Evolutionary conservation across 495 filamentous ascomycete species (phyloP).

Genomic region (Lentithecium fluviatile): DNA sequence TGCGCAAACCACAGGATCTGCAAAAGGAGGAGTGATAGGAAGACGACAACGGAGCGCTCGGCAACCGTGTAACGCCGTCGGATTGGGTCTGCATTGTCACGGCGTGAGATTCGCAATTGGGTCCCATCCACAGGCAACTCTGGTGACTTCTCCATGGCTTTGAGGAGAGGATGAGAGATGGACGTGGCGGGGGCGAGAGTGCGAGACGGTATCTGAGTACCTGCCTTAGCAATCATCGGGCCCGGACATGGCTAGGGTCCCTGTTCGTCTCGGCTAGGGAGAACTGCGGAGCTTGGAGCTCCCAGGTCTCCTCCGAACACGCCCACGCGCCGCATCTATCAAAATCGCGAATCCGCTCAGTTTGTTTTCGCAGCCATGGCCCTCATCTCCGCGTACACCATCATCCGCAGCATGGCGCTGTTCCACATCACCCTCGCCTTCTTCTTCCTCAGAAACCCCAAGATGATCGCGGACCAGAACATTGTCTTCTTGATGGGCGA

Average conservation of each 20-base stretch:
- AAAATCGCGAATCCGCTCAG: no score
- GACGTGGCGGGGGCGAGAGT: neutral
- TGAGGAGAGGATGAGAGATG: neutral
- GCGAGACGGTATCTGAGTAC: neutral
- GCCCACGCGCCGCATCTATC: no score
- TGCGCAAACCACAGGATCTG: neutral
- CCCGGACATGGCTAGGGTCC: no score
- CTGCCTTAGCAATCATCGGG: no score
- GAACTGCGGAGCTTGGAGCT: no score
- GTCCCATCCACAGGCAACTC: neutral
- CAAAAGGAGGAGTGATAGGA: neutral
- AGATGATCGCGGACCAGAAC: conserved; percentile 70
- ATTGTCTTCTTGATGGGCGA: conserved; percentile 82
- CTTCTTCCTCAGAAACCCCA: conserved; percentile 74
- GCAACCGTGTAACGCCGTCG: neutral
- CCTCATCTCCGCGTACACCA: conserved; percentile 69
- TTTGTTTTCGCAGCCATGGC: no score
- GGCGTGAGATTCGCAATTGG: neutral
- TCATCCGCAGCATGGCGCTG: conserved; percentile 75
- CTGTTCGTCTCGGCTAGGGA: no score
- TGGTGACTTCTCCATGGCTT: neutral
- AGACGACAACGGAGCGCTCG: neutral
- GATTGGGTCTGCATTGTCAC: neutral
- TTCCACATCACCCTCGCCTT: conserved; percentile 79
- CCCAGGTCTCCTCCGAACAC: no score